Percentiles rank a stretch among this genome's conserved stretches.
phyloP scores from a whole-genome alignment of 129 eudicot species.

The Logfia minima region DNA sequence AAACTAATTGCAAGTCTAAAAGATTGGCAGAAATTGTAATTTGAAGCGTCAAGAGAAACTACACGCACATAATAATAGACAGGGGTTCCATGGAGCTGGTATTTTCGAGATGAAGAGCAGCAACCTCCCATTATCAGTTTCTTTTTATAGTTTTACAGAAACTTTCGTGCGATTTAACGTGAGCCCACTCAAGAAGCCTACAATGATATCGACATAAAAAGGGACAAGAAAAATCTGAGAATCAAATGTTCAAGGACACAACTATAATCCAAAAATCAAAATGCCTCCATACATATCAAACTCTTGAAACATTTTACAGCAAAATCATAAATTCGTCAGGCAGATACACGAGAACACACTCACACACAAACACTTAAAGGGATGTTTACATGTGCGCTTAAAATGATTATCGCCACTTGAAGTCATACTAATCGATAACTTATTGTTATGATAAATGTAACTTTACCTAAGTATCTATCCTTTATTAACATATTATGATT shows the following conservation, averaged over 20 bases:
- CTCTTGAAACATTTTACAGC: not conserved
- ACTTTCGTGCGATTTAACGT: constrained; percentile 18
- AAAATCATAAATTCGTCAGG: not conserved
- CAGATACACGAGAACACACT: not conserved
- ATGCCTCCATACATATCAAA: not conserved
- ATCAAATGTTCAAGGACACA: not conserved
- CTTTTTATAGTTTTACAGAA: constrained; percentile 6
- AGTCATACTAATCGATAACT: not conserved
- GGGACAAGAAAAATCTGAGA: not conserved
- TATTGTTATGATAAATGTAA: not conserved
- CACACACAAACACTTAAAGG: not conserved
- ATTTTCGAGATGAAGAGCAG: constrained; percentile 73
- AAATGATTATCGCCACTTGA: too few relatives aligned
- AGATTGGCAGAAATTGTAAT: not conserved
- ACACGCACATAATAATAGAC: constrained; percentile 73
- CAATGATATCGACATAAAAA: not conserved
- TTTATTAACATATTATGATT: not conserved
- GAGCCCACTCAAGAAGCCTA: constrained; percentile 22
- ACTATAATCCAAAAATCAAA: not conserved
- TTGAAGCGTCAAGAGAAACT: constrained; percentile 4
- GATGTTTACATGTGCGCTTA: not conserved
- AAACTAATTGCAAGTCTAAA: not conserved
- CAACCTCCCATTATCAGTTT: constrained; percentile 77
- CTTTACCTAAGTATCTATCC: not conserved
- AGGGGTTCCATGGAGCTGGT: constrained; percentile 75